Base-by-base conservation (phyloP, 495 filamentous ascomycete genomes). In the Pyrenula aspistea region DNA sequence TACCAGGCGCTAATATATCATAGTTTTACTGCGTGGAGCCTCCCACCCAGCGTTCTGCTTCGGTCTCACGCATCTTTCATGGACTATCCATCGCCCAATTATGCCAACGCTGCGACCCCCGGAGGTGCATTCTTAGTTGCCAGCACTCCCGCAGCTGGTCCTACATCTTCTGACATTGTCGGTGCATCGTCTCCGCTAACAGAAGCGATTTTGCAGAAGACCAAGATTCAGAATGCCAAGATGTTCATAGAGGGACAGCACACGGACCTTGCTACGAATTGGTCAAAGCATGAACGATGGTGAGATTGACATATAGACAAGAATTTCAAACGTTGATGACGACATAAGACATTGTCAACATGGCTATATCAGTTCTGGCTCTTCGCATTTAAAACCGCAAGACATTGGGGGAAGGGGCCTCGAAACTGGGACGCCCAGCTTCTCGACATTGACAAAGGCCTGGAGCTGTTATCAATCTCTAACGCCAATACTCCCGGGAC, bases 281-380 rank as follows among this genome's bases (percentile, higher is more conserved):
- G 61, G 59, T 56, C 56, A 55, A 60, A 42, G 55, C 59, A 55
- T 49, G 61, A 66, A 49, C 63, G 65, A 60, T 25, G 51, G 68
- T 67, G 55, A 54, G 59, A 42, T 42, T 8, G 22, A 8, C 31
- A 11, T 47, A 21, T 21, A 53, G 20, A 12, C 24, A 2, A 48
- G 11, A 48, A 11, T 48, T 10, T 51, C n/a, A 20, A 53, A 53
- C 20, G 42, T 55, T 53, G 24, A 51, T 51, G 8, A 22, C 56
- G 20, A 61, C 47, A 52, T 2, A 64, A 62, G 53, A 59, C 48
- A 22, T 56, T 63, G 49, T 62, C 61, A 54, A 63, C 56, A 24
- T 67, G 61, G 71, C 56, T 75, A 51, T 67, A 77, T 55, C 69
- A 75, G 51, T 73, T 68, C 53, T 77, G 70, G 68, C 63, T 69